phyloP scores from a whole-genome alignment of 306 rosid species.

The Calophaca sinica region DNA sequence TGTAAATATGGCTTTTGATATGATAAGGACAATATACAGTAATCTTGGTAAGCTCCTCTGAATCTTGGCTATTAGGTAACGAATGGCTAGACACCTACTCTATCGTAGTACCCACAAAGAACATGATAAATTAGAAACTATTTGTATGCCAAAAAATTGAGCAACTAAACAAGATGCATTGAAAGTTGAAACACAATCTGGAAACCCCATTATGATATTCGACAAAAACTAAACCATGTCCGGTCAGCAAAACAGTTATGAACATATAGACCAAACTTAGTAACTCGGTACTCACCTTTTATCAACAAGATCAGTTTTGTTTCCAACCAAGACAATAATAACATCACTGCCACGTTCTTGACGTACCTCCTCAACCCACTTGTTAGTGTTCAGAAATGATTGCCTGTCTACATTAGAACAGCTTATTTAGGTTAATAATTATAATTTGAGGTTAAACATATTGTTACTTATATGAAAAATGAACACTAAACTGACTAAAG shows the following conservation, averaged over 20 bases:
- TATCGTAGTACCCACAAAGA: constrained; percentile 22
- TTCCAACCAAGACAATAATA: constrained; percentile 93
- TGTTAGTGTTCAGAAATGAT: constrained; percentile 86
- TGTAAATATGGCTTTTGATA: constrained; percentile 20
- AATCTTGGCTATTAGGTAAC: neutral
- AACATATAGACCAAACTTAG: neutral
- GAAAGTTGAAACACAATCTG: constrained; percentile 25
- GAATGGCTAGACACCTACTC: constrained; percentile 9
- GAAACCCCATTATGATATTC: neutral
- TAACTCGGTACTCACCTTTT: constrained; percentile 68
- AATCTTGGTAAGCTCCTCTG: neutral
- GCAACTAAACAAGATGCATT: constrained; percentile 22
- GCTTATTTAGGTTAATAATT: constrained; percentile 40
- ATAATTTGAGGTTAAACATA: neutral
- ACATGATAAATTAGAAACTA: neutral
- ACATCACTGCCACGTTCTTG: constrained; percentile 96
- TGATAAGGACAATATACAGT: constrained; percentile 16
- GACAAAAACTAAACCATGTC: constrained; percentile 11
- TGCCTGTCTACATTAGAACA: constrained; percentile 77
- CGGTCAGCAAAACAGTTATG: constrained; percentile 1
- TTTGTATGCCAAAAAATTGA: neutral
- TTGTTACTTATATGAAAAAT: constrained; percentile 1
- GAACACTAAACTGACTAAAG: constrained; percentile 11
- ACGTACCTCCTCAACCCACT: constrained; percentile 97
- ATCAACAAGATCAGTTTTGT: constrained; percentile 98